Conservation (phyloP, 2,329 filamentous ascomycete genomes). For the Fusarium longipes region DNA sequence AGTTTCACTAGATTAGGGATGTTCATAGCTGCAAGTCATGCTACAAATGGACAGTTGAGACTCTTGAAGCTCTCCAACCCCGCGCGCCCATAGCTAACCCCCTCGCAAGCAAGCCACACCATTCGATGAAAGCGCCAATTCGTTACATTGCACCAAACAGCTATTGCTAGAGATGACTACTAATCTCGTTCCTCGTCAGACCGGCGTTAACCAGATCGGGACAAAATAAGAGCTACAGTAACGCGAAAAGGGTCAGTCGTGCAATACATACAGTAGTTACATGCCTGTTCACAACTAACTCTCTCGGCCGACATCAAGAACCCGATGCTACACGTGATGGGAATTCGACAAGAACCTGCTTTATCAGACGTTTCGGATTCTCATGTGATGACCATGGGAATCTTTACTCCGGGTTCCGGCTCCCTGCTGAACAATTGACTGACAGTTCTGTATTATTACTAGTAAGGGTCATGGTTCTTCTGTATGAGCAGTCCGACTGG, state of each 20-base stretch:
- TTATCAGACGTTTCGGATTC: constrained; percentile 33
- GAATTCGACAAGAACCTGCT: constrained; percentile 23
- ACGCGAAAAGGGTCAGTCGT: constrained; percentile 3
- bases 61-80: constrained; percentile 13
- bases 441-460: neutral
- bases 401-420: constrained; percentile 28
- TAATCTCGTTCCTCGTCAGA: neutral
- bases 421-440: no score
- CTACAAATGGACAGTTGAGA: constrained; percentile 9
- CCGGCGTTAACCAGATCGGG: constrained; percentile 6
- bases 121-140: neutral
- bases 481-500: neutral
- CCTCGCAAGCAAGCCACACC: constrained; percentile 10
- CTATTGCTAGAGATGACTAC: neutral
- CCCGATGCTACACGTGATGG: constrained; percentile 32
- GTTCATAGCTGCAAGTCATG: constrained; percentile 30
- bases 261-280: neutral
- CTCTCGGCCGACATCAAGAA: constrained; percentile 31
- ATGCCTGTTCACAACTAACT: neutral
- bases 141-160: neutral
- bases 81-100: constrained; percentile 12
- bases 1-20: neutral
- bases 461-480: no score
- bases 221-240: neutral
- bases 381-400: constrained; percentile 33